A percentile compares a stretch with the other conserved stretches of the same genome.
Conservation (phyloP, 208 protist genomes). For the Leishmania guyanensis region DNA sequence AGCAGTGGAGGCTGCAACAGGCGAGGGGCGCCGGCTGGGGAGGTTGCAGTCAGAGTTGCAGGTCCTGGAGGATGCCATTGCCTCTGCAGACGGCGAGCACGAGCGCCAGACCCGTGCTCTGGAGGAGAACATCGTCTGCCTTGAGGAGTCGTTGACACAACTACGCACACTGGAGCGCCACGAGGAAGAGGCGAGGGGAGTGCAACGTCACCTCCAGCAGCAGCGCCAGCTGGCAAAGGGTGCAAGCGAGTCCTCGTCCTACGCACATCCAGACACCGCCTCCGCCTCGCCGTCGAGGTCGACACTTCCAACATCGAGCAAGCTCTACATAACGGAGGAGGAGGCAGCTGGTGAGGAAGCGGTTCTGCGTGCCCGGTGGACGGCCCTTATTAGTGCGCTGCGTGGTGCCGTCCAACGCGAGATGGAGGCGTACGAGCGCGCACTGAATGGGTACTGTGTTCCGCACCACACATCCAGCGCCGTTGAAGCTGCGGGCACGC, state of each 20-base stretch:
- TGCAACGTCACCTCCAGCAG: conserved; percentile 14
- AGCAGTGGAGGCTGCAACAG: background rate
- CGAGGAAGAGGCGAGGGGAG: conserved; percentile 4
- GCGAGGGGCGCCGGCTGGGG: conserved; percentile 3
- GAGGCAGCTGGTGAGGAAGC: conserved; percentile 28
- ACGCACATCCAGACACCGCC: background rate
- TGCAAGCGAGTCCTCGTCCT: background rate
- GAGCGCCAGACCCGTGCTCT: conserved; percentile 7
- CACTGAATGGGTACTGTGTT: conserved; percentile 9
- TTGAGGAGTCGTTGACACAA: conserved; percentile 4
- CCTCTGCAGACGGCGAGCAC: conserved; percentile 9
- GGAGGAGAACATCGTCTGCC: background rate
- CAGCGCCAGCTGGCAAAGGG: background rate
- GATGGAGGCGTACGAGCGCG: conserved; percentile 31
- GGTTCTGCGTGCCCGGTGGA: conserved; percentile 31
- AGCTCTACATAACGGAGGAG: conserved; percentile 22
- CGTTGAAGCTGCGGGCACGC: background rate
- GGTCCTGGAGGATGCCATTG: conserved; percentile 13
- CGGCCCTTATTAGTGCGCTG: conserved; percentile 24
- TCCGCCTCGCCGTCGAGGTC: background rate
- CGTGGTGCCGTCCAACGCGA: conserved; percentile 24
- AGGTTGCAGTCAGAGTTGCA: conserved; percentile 14
- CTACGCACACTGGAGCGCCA: conserved; percentile 7
- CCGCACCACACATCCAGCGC: background rate
- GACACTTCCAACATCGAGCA: background rate